Percentiles rank a stretch among this genome's conserved stretches.
Conservation (phyloP, 2,329 filamentous ascomycete species). For the Fusarium sp. region DNA sequence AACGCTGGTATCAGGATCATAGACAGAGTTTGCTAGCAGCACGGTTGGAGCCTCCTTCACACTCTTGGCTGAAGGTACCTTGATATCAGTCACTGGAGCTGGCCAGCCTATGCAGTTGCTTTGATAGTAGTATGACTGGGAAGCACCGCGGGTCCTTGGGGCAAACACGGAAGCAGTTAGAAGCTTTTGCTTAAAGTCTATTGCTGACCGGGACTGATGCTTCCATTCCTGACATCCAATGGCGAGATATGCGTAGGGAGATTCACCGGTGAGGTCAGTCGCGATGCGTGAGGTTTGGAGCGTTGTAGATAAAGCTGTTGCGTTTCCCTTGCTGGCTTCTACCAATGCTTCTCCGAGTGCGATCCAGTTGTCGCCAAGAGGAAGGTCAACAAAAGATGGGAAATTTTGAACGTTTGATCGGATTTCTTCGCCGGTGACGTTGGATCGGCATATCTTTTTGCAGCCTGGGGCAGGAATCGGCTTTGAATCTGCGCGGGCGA, state of each 20-base stretch:
- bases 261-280: constrained; percentile 1
- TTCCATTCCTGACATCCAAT: constrained; percentile 42
- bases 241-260: constrained; percentile 34
- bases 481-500: constrained; percentile 22
- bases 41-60: constrained; percentile 25
- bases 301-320: constrained; percentile 27
- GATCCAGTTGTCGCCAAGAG: constrained; percentile 26
- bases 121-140: constrained; percentile 29
- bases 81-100: constrained; percentile 25
- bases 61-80: constrained; percentile 10
- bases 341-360: constrained; percentile 22
- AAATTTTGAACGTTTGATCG: constrained; percentile 26
- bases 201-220: constrained; percentile 19
- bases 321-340: constrained; percentile 35
- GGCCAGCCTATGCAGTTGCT: constrained; percentile 40
- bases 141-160: constrained; percentile 31
- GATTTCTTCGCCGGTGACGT: constrained; percentile 41
- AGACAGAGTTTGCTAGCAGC: constrained; percentile 30
- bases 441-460: constrained; percentile 28
- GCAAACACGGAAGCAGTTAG: constrained; percentile 18
- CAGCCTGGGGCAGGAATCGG: constrained; percentile 28
- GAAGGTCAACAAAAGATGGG: constrained; percentile 26
- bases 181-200: constrained; percentile 30
- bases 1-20: constrained; percentile 37
- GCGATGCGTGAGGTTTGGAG: constrained; percentile 5